A percentile compares a stretch with the other conserved stretches of the same genome.
phyloP scores from a whole-genome alignment of 2,329 filamentous ascomycete species.

The Septoria petroselini region DNA sequence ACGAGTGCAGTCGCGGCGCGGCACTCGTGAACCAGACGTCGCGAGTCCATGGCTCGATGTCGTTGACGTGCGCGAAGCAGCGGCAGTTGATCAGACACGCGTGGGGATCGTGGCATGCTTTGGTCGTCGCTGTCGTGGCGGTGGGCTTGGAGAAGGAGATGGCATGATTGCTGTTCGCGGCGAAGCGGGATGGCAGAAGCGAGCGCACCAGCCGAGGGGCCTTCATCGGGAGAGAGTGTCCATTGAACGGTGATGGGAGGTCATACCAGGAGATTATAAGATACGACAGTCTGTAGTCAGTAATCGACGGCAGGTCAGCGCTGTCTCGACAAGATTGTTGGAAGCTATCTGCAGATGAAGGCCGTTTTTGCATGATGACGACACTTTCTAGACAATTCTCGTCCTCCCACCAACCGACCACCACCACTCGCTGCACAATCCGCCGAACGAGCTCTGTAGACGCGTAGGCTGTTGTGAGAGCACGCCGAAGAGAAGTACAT shows the following conservation, averaged over 20 bases:
- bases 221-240: slow-evolving; percentile 32
- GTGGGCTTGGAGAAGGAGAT: slow-evolving; percentile 7
- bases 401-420: not conserved
- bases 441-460: slow-evolving; percentile 7
- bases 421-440: slow-evolving; percentile 7
- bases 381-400: slow-evolving; percentile 1
- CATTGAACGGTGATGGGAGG: slow-evolving; percentile 17
- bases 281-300: no score
- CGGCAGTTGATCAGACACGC: slow-evolving; percentile 29
- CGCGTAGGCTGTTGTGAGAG: not conserved
- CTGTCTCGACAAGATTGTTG: no score
- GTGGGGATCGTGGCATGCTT: slow-evolving; percentile 22
- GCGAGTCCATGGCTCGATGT: slow-evolving; percentile 32
- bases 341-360: no score
- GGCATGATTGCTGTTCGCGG: slow-evolving; percentile 17
- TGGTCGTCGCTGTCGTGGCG: slow-evolving; percentile 6
- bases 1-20: slow-evolving; percentile 29
- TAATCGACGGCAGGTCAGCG: no score
- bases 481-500: not conserved
- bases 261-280: no score
- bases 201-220: slow-evolving; percentile 47
- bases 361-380: no score
- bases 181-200: slow-evolving; percentile 44
- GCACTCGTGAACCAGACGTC: slow-evolving; percentile 47
- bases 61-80: slow-evolving; percentile 35